Base-by-base conservation (phyloP, 805 yeast genomes). In the Candida krabiensis region DNA sequence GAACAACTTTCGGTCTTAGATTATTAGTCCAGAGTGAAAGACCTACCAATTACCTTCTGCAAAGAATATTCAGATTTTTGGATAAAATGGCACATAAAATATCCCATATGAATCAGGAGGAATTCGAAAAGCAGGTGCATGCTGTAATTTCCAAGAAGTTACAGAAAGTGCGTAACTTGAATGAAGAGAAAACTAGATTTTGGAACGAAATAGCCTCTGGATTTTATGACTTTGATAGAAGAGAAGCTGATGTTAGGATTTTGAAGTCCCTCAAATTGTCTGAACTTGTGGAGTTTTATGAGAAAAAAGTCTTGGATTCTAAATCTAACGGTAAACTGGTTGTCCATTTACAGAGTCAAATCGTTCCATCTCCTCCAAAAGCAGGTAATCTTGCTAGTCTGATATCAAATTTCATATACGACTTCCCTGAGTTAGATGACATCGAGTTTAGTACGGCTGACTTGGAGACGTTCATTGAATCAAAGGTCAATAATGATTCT, bases 1-100 rank as follows among this genome's bases (percentile, higher is more conserved):
- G 95, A 55, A 82, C 93, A 16, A 75, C 83, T 5, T 71, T 77
- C 56, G 90, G 91, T 11, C 74, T 80, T 49, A 72, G 93, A 52
- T 63, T 93, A 11, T 66, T 90, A 48, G 73, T 90, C 35, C 99
- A 91, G 65, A 82, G 93, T 43, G 97, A 88, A 59, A 78, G 83
- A 57, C 64, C 86, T 2, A 71, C 93, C 3, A 75, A 73, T 11
- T 90, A 80, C 59, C 69, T 93, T 44, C 87, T 86, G 55, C 73
- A 73, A 46, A 75, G 99, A 61, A 83, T 93, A 39, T 83, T 77
- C 25, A 73, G 74, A 37, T 88, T 87, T 56, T 65, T 89, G 38
- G 48, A 53, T 15, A 60, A 60, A 13, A 58, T 61, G 38, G 74
- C 82, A 49, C 71, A 73, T 7, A 55, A 58, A 12, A 60, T 70